Conservation (phyloP, 305 asterid species). For the Solanum chacoense region DNA sequence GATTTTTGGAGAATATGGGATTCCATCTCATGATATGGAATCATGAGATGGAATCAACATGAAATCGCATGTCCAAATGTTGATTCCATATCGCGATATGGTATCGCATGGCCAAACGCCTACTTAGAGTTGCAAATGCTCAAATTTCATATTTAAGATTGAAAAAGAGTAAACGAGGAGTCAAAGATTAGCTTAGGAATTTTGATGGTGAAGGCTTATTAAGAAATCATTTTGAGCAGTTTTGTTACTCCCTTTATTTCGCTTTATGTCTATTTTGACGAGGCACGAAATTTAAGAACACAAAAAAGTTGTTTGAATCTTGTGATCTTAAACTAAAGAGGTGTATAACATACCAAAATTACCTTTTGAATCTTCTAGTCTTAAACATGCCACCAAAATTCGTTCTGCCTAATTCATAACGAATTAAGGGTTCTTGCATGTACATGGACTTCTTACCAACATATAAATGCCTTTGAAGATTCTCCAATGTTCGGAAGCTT, state of each 20-base stretch:
- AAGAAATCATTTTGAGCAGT: neutral
- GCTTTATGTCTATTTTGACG: neutral
- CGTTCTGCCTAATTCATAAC: neutral
- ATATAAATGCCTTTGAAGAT: neutral
- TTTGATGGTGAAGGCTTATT: neutral
- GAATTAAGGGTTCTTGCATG: neutral
- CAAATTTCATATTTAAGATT: neutral
- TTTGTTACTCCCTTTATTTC: neutral
- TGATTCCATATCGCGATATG: too few species aligned
- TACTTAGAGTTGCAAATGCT: neutral
- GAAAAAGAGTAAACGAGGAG: neutral
- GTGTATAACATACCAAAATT: neutral
- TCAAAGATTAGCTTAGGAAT: neutral
- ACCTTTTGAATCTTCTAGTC: neutral
- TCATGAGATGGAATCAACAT: too few species aligned
- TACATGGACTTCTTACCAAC: neutral
- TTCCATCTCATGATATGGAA: too few species aligned
- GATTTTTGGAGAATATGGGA: too few species aligned
- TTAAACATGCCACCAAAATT: neutral
- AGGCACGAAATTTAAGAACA: neutral
- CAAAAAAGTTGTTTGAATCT: neutral
- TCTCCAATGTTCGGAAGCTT: neutral
- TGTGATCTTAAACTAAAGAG: neutral
- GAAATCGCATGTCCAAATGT: too few species aligned
- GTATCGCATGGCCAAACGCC: too few species aligned